Conservation (phyloP, 1,284 basidiomycete species). For the Filobasidium uniguttulatum region DNA sequence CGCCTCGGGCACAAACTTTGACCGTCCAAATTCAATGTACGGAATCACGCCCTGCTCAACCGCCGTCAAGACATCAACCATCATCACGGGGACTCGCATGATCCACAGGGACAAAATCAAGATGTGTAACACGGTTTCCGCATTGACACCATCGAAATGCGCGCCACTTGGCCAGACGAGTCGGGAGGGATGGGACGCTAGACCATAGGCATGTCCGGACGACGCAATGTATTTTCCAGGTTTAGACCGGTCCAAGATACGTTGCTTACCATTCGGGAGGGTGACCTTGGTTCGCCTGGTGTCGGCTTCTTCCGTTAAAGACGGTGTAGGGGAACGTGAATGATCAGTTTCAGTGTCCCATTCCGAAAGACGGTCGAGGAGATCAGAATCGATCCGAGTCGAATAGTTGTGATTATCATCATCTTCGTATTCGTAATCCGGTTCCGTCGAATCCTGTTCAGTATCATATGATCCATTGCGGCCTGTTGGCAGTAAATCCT, state of each 20-base stretch:
- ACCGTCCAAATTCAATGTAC: slow-evolving; percentile 59
- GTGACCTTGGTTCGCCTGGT: background rate
- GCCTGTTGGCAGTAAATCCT: slow-evolving; percentile 1
- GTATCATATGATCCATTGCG: background rate
- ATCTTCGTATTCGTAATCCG: background rate
- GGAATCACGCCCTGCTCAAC: slow-evolving; percentile 63
- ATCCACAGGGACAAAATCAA: slow-evolving; percentile 63
- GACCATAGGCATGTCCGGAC: background rate
- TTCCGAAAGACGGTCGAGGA: slow-evolving; percentile 5
- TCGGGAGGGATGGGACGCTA: background rate
- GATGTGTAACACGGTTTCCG: slow-evolving; percentile 25
- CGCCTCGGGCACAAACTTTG: slow-evolving; percentile 45
- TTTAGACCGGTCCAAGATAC: background rate
- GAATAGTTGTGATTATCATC: too few species aligned
- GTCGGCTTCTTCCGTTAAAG: background rate
- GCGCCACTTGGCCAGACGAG: background rate
- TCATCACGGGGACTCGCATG: slow-evolving; percentile 57
- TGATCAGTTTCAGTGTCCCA: slow-evolving; percentile 9
- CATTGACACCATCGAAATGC: slow-evolving; percentile 10
- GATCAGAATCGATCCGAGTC: background rate
- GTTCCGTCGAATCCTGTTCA: background rate
- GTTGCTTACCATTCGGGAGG: background rate
- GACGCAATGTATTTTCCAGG: background rate
- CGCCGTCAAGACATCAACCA: slow-evolving; percentile 59
- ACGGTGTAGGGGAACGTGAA: background rate